A percentile compares a stretch with the other conserved stretches of the same genome.
Evolutionary conservation across 2,329 filamentous ascomycete species (phyloP).

Genomic region (Arthrobotrys musiformis): DNA sequence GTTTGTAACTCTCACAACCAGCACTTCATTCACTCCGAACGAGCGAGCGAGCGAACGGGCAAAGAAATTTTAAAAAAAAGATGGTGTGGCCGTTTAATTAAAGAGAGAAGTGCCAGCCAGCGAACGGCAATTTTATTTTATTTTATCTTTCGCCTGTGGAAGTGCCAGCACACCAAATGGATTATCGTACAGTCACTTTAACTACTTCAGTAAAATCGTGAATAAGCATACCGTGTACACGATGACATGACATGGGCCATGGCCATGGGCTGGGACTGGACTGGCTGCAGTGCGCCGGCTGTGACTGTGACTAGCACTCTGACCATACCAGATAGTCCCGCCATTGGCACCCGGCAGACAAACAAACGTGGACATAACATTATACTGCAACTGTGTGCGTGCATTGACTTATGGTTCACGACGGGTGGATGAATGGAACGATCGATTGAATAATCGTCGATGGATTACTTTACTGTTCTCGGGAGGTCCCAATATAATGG

Average conservation of each 20-base stretch:
- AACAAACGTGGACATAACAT: too few relatives aligned
- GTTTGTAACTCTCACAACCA: too few relatives aligned
- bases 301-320: neutral
- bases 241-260: neutral
- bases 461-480: neutral
- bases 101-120: conserved; percentile 21
- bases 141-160: too few relatives aligned
- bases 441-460: neutral
- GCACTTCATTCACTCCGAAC: too few relatives aligned
- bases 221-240: neutral
- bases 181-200: conserved; percentile 18
- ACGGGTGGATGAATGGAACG: neutral
- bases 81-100: conserved; percentile 52
- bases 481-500: neutral
- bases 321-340: too few relatives aligned
- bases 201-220: neutral
- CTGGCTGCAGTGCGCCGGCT: neutral
- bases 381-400: too few relatives aligned
- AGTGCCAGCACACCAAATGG: conserved; percentile 53
- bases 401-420: too few relatives aligned
- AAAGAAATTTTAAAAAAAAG: too few relatives aligned
- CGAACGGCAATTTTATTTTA: conserved; percentile 36
- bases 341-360: too few relatives aligned
- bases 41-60: conserved; percentile 18
- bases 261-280: neutral